Conservation (phyloP, 2,329 filamentous ascomycete genomes). For the Huntiella bhutanensis region DNA sequence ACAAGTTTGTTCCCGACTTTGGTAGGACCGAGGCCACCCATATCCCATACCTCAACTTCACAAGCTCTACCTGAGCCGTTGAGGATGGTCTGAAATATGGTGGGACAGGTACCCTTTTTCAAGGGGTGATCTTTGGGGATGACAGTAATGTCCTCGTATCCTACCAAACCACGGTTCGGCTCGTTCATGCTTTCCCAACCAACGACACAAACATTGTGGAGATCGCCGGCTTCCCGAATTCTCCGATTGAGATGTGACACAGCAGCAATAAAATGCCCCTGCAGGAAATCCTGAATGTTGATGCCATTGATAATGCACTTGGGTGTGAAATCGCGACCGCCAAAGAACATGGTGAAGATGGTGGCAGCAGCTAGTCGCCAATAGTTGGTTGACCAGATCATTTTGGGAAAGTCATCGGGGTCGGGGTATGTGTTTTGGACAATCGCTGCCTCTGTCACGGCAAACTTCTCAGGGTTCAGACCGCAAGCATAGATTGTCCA, state of each 20-base stretch:
- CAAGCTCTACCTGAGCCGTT: conserved; percentile 80
- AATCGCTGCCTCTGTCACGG: conserved; percentile 71
- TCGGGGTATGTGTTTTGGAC: conserved; percentile 89
- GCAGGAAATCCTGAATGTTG: conserved; percentile 92
- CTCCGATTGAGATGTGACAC: conserved; percentile 63
- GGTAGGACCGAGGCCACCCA: conserved; percentile 81
- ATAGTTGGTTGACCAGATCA: conserved; percentile 99
- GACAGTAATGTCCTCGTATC: conserved; percentile 59
- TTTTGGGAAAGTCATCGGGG: conserved; percentile 77
- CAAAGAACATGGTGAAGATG: conserved; percentile 91
- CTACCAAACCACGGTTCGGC: conserved; percentile 74
- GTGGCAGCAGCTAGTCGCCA: conserved; percentile 68
- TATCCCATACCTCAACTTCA: conserved; percentile 82
- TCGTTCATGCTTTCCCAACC: conserved; percentile 97
- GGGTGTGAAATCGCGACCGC: conserved; percentile 75
- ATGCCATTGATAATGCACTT: conserved; percentile 87
- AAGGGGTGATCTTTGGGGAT: conserved; percentile 77
- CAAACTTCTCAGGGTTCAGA: conserved; percentile 69
- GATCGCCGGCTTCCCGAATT: conserved; percentile 75
- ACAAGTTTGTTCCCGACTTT: conserved; percentile 69
- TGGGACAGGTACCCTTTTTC: conserved; percentile 83
- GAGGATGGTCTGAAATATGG: conserved; percentile 82
- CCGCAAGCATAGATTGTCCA: conserved; percentile 96
- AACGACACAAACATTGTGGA: conserved; percentile 72
- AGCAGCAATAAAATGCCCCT: conserved; percentile 67